Conservation (phyloP, 805 yeast species). For the Metschnikowia proteae region DNA sequence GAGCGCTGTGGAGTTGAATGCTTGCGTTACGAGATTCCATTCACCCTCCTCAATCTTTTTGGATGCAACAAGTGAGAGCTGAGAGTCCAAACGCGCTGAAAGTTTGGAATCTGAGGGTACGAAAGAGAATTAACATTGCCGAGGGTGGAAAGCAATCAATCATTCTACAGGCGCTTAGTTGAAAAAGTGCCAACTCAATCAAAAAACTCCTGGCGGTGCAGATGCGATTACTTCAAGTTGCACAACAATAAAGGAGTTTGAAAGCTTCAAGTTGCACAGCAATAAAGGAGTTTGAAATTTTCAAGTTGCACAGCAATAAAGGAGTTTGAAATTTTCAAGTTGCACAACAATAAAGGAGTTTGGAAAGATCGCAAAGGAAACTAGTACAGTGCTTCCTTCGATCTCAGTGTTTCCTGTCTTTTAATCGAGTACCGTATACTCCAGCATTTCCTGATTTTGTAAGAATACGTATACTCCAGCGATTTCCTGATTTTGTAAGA, state of each 20-base stretch:
- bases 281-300: too few species aligned
- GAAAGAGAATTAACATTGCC: conserved; percentile 61
- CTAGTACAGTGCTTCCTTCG: too few species aligned
- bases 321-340: too few species aligned
- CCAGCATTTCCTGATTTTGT: too few species aligned
- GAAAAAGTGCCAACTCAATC: conserved; percentile 64
- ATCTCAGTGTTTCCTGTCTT: too few species aligned
- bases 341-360: too few species aligned
- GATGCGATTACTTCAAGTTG: conserved; percentile 79
- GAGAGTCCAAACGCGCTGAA: conserved; percentile 73
- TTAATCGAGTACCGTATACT: too few species aligned
- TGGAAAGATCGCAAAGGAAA: too few species aligned
- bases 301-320: too few species aligned
- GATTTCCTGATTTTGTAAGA: too few species aligned
- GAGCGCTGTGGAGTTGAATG: conserved; percentile 82
- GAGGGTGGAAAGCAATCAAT: conserved; percentile 72
- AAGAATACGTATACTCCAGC: too few species aligned
- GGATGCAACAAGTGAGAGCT: conserved; percentile 85
- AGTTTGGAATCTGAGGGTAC: conserved; percentile 75
- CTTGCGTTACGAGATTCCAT: conserved; percentile 80
- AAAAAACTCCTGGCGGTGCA: conserved; percentile 63
- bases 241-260: conserved; percentile 82
- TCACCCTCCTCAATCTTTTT: conserved; percentile 83
- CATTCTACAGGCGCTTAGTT: conserved; percentile 64
- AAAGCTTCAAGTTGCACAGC: too few species aligned